Percentiles rank a stretch among this genome's conserved stretches.
These are phyloP conservation scores for Candida namnaoensis DNA, from an alignment of 805 yeast species.

Conservation along the genomic window DNA sequence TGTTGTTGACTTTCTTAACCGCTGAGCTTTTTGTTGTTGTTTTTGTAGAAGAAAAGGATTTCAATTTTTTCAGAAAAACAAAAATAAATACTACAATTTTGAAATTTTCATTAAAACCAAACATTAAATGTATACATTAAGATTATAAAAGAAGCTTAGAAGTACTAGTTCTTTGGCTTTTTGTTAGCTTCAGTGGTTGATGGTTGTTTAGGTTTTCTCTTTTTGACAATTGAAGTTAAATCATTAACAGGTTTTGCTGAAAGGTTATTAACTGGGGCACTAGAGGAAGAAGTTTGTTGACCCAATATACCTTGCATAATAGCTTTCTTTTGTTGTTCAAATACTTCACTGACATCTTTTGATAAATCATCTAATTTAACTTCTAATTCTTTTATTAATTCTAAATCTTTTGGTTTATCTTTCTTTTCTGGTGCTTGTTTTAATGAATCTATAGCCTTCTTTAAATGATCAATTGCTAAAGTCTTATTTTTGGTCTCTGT, in stretches of 20 bases:
- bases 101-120: no score
- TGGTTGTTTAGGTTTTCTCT: slow-evolving; percentile 28
- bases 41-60: no score
- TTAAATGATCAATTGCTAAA: slow-evolving; percentile 43
- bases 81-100: no score
- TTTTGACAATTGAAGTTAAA: slow-evolving; percentile 53
- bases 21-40: no score
- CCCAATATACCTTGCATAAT: slow-evolving; percentile 53
- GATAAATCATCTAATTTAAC: slow-evolving; percentile 47
- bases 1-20: no score
- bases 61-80: no score
- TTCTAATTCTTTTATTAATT: slow-evolving; percentile 45
- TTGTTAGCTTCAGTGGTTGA: not conserved
- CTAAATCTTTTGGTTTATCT: slow-evolving; percentile 27
- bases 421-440: slow-evolving; percentile 28
- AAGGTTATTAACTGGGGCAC: slow-evolving; percentile 8
- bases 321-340: slow-evolving; percentile 41
- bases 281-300: slow-evolving; percentile 21
- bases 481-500: slow-evolving; percentile 30
- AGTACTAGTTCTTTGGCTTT: not conserved
- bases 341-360: slow-evolving; percentile 39
- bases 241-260: slow-evolving; percentile 39
- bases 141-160: no score
- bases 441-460: slow-evolving; percentile 42
- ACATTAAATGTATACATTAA: no score